These are phyloP conservation scores for Xylona heveae DNA, from an alignment of 495 filamentous ascomycete species.

Conservation along the genomic window DNA sequence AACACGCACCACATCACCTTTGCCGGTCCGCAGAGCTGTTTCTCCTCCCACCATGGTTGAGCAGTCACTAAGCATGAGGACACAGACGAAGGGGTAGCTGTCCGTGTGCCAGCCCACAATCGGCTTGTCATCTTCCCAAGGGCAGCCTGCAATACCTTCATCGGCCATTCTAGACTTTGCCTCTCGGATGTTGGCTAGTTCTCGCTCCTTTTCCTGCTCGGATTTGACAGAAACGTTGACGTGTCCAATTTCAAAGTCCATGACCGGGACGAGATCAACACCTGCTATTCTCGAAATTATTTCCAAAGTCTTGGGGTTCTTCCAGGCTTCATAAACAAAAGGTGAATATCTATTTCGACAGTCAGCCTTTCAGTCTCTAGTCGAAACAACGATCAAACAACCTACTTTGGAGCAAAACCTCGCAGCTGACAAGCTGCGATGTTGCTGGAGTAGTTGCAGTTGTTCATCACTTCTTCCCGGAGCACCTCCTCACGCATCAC, in stretches of 20 bases:
- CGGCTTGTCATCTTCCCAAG: constrained; percentile 38
- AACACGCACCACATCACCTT: constrained; percentile 42
- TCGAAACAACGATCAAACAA: constrained; percentile 5
- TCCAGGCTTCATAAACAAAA: constrained; percentile 54
- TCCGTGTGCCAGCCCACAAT: constrained; percentile 58
- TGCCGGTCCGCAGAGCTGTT: constrained; percentile 39
- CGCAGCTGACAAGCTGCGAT: constrained; percentile 43
- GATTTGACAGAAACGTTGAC: constrained; percentile 46
- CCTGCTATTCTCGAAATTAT: constrained; percentile 53
- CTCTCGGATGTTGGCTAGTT: constrained; percentile 17
- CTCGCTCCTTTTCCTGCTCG: constrained; percentile 28
- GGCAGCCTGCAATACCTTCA: constrained; percentile 26
- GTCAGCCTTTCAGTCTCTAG: constrained; percentile 8
- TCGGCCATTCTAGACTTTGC: constrained; percentile 20
- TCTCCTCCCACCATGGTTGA: constrained; percentile 51
- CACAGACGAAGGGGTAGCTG: constrained; percentile 58
- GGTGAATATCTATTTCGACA: constrained; percentile 27
- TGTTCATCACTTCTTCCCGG: constrained; percentile 36
- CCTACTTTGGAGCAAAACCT: constrained; percentile 47
- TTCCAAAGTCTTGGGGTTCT: constrained; percentile 35
- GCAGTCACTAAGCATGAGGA: constrained; percentile 55
- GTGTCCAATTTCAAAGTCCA: constrained; percentile 56
- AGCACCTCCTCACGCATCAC: constrained; percentile 47
- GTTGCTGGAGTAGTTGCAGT: constrained; percentile 41
- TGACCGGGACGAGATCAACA: constrained; percentile 45